Evolutionary conservation across 2,329 filamentous ascomycete genomes (phyloP).

Genomic region (Annulohypoxylon truncatum): DNA sequence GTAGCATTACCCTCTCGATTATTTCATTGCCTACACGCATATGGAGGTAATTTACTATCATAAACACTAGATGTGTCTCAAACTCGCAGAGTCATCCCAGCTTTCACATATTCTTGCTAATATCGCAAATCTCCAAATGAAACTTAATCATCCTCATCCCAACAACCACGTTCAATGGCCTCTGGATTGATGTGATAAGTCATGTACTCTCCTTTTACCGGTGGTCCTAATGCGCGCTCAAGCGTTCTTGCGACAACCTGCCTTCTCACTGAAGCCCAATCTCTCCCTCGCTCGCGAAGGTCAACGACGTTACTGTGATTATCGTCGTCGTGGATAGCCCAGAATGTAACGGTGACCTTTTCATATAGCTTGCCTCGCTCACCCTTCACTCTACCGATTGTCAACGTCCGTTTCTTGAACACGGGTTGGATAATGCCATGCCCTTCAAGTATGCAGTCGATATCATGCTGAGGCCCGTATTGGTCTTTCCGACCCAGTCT

Average conservation of each 20-base stretch:
- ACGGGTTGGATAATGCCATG: neutral
- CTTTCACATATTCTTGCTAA: neutral
- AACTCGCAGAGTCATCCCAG: too few species aligned
- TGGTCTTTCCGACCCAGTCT: neutral
- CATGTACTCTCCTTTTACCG: neutral
- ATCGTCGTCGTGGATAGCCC: neutral
- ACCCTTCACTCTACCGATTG: slow-evolving; percentile 4
- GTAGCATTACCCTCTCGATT: too few species aligned
- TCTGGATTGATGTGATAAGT: neutral
- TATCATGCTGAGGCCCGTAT: neutral
- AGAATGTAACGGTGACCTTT: slow-evolving; percentile 9
- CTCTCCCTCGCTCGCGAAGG: neutral
- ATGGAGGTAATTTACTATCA: too few species aligned
- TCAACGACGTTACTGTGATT: neutral
- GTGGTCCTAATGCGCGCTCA: slow-evolving; percentile 11
- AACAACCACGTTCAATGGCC: neutral
- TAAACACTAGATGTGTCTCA: too few species aligned
- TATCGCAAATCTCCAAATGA: neutral
- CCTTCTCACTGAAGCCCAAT: neutral
- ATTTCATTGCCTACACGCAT: too few species aligned
- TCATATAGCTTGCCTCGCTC: neutral
- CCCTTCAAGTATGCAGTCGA: slow-evolving; percentile 3
- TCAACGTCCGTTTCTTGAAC: neutral
- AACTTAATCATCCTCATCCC: neutral
- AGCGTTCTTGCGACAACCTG: neutral